Percentiles rank a stretch among this genome's conserved stretches.
Evolutionary conservation across 768 basidiomycete genomes (phyloP).

Genomic region (Pluteus cervinus): DNA sequence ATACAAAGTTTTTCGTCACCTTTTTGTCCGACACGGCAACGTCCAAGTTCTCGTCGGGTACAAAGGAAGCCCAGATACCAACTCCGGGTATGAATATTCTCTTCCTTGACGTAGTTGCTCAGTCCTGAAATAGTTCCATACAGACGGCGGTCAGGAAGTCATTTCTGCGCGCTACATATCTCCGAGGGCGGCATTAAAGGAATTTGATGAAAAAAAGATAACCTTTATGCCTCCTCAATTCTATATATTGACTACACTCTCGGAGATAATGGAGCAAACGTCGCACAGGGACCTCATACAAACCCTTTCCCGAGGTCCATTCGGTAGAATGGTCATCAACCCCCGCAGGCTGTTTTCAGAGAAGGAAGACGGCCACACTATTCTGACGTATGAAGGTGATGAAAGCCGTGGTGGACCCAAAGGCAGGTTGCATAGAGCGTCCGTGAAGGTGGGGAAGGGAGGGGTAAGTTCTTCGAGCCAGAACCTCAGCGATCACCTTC

Average conservation of each 20-base stretch:
- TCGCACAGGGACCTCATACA: conserved; percentile 37
- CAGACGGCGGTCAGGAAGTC: conserved; percentile 66
- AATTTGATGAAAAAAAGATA: conserved; percentile 45
- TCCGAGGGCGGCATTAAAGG: conserved; percentile 44
- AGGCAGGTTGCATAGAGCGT: conserved; percentile 55
- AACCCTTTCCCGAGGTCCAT: conserved; percentile 43
- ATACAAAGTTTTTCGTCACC: conserved; percentile 62
- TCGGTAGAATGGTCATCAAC: conserved; percentile 58
- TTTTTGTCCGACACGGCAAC: conserved; percentile 45
- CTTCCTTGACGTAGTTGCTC: conserved; percentile 1
- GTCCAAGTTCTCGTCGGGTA: conserved; percentile 46
- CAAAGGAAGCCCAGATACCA: conserved; percentile 51
- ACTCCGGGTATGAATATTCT: conserved; percentile 37
- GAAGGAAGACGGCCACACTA: conserved; percentile 36
- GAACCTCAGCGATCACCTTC: conserved; percentile 1
- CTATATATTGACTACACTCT: conserved; percentile 60
- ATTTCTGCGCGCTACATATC: conserved; percentile 62
- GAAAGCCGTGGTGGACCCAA: conserved; percentile 55
- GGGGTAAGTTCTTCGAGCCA: conserved; percentile 36
- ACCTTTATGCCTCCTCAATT: conserved; percentile 70
- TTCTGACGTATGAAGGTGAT: conserved; percentile 66
- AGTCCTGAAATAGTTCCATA: neutral
- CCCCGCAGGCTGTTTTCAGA: conserved; percentile 34
- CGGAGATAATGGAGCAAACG: conserved; percentile 49
- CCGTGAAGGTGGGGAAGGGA: conserved; percentile 39